These are phyloP conservation scores for Macrotyloma uniflorum DNA, from an alignment of 306 rosid genomes.

Conservation along the genomic window DNA sequence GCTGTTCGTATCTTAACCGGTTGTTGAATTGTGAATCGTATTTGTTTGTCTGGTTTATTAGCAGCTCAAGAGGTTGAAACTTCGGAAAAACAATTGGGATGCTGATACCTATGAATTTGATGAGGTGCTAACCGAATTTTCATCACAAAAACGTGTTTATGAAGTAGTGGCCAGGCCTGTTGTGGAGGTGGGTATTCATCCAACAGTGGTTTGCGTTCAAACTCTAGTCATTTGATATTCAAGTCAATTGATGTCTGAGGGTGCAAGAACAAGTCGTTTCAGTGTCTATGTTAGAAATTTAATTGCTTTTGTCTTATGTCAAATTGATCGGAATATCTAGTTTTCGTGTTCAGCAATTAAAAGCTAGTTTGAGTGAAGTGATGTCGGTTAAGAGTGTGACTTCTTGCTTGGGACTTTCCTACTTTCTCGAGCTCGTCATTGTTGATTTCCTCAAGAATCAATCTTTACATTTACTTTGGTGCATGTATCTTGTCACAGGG, in stretches of 20 bases:
- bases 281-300: neutral
- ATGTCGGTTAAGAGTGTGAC: neutral
- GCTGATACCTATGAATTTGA: constrained; percentile 96
- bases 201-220: constrained; percentile 18
- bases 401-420: constrained; percentile 13
- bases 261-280: constrained; percentile 19
- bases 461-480: constrained; percentile 24
- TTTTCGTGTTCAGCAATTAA: constrained; percentile 12
- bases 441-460: constrained; percentile 17
- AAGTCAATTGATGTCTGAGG: constrained; percentile 10
- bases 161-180: constrained; percentile 99
- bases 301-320: neutral
- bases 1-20: neutral
- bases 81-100: constrained; percentile 98
- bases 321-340: neutral
- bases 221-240: constrained; percentile 22
- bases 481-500: constrained; percentile 7
- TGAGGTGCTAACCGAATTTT: constrained; percentile 96
- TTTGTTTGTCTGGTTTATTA: constrained; percentile 36
- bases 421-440: constrained; percentile 3
- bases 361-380: constrained; percentile 8
- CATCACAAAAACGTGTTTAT: constrained; percentile 97
- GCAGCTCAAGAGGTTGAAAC: constrained; percentile 97
- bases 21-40: neutral
- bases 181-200: constrained; percentile 76